Base-by-base conservation (phyloP, 2,329 filamentous ascomycete genomes). In the Aspergillus sp. region DNA sequence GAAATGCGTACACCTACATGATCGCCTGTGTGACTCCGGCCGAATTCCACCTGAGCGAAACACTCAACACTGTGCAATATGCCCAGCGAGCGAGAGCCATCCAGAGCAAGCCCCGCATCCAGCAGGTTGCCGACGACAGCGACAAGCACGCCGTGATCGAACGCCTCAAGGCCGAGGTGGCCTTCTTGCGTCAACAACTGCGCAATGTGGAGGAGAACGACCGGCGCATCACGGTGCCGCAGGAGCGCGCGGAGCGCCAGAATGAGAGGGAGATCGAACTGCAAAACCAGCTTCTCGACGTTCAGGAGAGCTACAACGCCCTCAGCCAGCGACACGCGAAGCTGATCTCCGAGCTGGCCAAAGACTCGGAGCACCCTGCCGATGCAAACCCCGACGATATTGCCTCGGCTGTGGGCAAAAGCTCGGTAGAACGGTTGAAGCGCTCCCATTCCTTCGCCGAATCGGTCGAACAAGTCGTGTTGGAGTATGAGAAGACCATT, bases 401-500 rank as follows among this genome's bases (percentile, higher is more conserved):
- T n/a, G 62, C 69, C 11, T 84, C 86, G 40, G 82, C 86, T 48
- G 81, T 84, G 11, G 76, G 86, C 14, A 89, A 86, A 50, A 90
- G 93, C 67, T 89, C 91, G 1, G 87, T 91, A 20, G 92, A 96
- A 68, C 83, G 94, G 49, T 76, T 97, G 58, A 95, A 96, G 68
- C 86, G 94, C 38, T 99, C 95, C 16, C 96, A 95, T 68, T 95
- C 90, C 0, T 97, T 99, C 67, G 92, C 93, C 1, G 88, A 95
- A 68, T 93, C 93, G 24, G 93, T 99, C 17, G 94, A 99, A 65
- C 89, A 95, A 66, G 90, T 99, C 19, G 90, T 99, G 3, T 77
- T 97, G 45, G 94, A 99, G 73, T 99, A 99, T 68, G 95, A 99
- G 71, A 97, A 95, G 79, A 99, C 95, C 0, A 99, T 99, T 46